Evolutionary conservation across 176 grass and related monocot species (phyloP).

Genomic region (Olyra latifolia): DNA sequence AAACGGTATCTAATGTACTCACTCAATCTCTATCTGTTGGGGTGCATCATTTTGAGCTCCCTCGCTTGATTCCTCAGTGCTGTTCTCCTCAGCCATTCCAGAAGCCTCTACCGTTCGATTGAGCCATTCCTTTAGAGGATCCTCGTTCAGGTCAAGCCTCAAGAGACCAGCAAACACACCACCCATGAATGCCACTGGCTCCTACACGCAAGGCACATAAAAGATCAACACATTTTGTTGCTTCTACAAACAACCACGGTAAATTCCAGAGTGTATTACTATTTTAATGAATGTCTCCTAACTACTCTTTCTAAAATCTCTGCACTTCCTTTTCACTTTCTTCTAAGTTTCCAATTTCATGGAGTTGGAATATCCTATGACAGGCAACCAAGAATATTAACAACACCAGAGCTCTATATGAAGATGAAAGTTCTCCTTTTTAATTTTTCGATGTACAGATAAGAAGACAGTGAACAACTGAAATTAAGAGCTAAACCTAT

Average conservation of each 20-base stretch:
- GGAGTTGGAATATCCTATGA: neutral
- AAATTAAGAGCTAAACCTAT: neutral
- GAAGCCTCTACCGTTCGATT: constrained; percentile 73
- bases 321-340: neutral
- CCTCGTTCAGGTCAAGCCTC: constrained; percentile 95
- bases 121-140: constrained; percentile 94
- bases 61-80: constrained; percentile 39
- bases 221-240: constrained; percentile 6
- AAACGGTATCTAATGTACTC: constrained; percentile 39
- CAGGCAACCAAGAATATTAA: neutral
- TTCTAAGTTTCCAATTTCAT: neutral
- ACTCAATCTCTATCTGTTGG: constrained; percentile 91
- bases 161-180: constrained; percentile 88
- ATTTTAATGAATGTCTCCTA: neutral
- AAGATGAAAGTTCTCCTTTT: neutral
- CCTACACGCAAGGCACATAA: constrained; percentile 39
- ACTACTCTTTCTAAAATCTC: neutral
- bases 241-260: neutral
- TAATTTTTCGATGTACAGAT: neutral
- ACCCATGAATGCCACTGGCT: constrained; percentile 94
- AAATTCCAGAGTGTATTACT: neutral
- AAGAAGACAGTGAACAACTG: neutral
- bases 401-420: neutral
- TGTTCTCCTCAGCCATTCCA: constrained; percentile 61
- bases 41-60: constrained; percentile 62